Conservation (phyloP, 129 eudicot species). For the Helichrysum umbraculigerum region DNA sequence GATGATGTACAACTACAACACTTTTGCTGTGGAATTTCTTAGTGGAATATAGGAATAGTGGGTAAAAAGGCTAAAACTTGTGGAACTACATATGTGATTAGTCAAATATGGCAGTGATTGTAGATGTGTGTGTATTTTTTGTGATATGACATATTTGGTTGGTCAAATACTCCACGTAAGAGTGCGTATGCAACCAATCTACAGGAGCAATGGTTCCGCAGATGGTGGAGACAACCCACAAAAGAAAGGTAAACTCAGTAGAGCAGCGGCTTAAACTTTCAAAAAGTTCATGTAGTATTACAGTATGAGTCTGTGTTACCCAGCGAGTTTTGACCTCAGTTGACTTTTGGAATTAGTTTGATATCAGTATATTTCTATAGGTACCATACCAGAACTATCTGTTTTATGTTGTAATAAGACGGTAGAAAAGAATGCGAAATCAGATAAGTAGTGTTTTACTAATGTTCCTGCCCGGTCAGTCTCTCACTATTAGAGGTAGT, state of each 20-base stretch:
- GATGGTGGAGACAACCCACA: slow-evolving; percentile 34
- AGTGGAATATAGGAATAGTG: too few relatives aligned
- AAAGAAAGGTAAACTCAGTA: slow-evolving; percentile 39
- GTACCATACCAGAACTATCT: slow-evolving; percentile 10
- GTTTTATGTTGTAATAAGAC: slow-evolving; percentile 32
- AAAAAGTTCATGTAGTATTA: neutral
- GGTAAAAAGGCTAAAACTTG: too few relatives aligned
- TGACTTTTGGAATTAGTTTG: slow-evolving; percentile 18
- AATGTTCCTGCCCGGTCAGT: neutral
- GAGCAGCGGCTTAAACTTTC: slow-evolving; percentile 8
- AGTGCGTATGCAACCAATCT: too few relatives aligned
- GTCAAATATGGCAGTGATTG: too few relatives aligned
- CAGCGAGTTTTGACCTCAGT: slow-evolving; percentile 25
- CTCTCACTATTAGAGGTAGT: neutral
- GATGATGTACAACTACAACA: too few relatives aligned
- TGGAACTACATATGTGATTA: too few relatives aligned
- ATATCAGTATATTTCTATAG: slow-evolving; percentile 22
- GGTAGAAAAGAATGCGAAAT: slow-evolving; percentile 14
- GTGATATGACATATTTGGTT: too few relatives aligned
- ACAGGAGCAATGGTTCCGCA: slow-evolving; percentile 25
- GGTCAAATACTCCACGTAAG: too few relatives aligned
- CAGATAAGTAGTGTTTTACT: slow-evolving; percentile 25
- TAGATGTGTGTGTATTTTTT: too few relatives aligned
- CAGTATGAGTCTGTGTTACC: slow-evolving; percentile 14
- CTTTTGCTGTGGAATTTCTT: too few relatives aligned